phyloP scores from a whole-genome alignment of 495 filamentous ascomycete genomes.

The Penicillium samsonianum region DNA sequence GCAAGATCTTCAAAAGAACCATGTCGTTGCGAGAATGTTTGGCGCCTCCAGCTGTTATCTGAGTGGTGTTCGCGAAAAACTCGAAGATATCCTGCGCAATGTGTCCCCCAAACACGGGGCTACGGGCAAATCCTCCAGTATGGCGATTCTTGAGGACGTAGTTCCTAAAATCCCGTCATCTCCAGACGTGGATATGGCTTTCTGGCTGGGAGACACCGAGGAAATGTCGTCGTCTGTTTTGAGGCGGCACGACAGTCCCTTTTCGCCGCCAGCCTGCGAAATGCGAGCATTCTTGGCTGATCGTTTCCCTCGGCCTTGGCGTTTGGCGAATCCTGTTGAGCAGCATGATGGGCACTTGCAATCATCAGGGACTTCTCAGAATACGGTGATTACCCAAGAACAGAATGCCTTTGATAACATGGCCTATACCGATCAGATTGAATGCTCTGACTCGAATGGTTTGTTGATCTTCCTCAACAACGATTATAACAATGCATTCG shows the following conservation, averaged over 20 bases:
- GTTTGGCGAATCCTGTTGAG: background rate
- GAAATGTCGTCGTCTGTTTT: background rate
- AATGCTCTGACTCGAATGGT: background rate
- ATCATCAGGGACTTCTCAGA: background rate
- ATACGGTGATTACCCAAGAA: background rate
- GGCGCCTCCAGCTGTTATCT: background rate
- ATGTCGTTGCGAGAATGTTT: slow-evolving; percentile 13
- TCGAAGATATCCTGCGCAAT: slow-evolving; percentile 10
- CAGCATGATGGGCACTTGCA: background rate
- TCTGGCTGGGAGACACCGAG: background rate
- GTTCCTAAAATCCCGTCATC: slow-evolving; percentile 9
- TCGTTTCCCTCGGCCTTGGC: background rate
- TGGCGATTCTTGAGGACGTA: background rate
- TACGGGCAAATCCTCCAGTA: background rate
- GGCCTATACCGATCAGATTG: background rate
- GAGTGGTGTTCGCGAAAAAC: background rate
- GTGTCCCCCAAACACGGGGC: background rate
- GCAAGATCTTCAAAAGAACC: slow-evolving; percentile 1
- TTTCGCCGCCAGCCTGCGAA: background rate
- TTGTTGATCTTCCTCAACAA: background rate
- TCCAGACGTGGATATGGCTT: slow-evolving; percentile 3
- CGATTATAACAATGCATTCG: background rate
- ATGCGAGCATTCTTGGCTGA: background rate
- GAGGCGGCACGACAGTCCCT: background rate
- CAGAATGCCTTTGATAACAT: background rate